phyloP scores from a whole-genome alignment of 176 grass and related monocot species.

The Eragrostis nindensis region DNA sequence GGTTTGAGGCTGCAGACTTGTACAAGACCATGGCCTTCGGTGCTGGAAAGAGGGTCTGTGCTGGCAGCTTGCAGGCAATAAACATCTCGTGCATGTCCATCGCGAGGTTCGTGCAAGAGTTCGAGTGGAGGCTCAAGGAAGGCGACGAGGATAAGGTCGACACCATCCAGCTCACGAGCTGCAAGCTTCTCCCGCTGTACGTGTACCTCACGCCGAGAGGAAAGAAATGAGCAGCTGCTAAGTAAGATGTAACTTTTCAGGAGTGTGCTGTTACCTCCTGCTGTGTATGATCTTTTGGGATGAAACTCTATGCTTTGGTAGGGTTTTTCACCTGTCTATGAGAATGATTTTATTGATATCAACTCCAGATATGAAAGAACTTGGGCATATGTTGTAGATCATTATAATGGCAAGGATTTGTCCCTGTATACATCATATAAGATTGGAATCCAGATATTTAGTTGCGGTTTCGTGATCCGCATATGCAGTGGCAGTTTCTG shows the following conservation, averaged over 20 bases:
- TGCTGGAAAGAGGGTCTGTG: constrained; percentile 68
- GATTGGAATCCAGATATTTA: too few relatives aligned
- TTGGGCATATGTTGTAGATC: too few relatives aligned
- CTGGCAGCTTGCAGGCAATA: constrained; percentile 64
- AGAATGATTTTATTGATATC: too few relatives aligned
- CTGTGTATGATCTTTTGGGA: neutral
- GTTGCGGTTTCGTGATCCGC: too few relatives aligned
- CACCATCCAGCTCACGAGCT: constrained; percentile 73
- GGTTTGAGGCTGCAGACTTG: constrained; percentile 46
- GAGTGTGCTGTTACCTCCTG: neutral
- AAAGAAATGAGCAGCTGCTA: constrained; percentile 10
- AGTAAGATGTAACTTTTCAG: neutral
- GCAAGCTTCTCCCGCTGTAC: constrained; percentile 59
- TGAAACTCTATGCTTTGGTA: neutral
- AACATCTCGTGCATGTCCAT: constrained; percentile 62
- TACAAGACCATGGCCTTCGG: constrained; percentile 92
- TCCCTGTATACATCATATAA: too few relatives aligned
- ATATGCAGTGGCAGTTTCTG: too few relatives aligned
- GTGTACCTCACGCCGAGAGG: constrained; percentile 57
- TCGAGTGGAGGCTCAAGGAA: constrained; percentile 70
- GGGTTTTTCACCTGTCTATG: too few relatives aligned
- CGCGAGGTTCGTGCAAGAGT: constrained; percentile 73
- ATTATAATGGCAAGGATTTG: too few relatives aligned
- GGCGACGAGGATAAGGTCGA: constrained; percentile 73
- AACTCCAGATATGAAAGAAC: too few relatives aligned